Evolutionary conservation across 495 filamentous ascomycete species (phyloP).

Genomic region (Clohesyomyces aquaticus): DNA sequence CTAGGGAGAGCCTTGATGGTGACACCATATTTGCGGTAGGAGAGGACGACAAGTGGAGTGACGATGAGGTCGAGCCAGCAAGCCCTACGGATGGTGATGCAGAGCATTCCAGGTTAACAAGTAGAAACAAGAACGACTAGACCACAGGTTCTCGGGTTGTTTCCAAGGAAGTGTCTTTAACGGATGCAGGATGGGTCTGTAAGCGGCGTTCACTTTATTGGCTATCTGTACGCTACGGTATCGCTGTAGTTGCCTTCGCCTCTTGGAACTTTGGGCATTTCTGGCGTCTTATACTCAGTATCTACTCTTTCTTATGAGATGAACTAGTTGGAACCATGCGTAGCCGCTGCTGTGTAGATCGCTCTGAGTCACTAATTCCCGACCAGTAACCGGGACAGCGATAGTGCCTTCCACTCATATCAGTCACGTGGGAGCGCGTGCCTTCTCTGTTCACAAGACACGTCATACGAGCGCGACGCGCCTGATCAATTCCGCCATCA

Average conservation of each 20-base stretch:
- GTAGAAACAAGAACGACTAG: slow-evolving; percentile 47
- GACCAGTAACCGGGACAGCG: too few species aligned
- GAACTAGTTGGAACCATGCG: too few species aligned
- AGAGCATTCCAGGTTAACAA: slow-evolving; percentile 69
- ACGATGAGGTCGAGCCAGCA: slow-evolving; percentile 62
- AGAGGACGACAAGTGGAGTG: slow-evolving; percentile 74
- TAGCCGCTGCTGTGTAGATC: too few species aligned
- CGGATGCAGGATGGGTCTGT: slow-evolving; percentile 1
- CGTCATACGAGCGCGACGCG: too few species aligned
- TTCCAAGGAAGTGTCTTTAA: background rate
- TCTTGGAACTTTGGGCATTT: background rate
- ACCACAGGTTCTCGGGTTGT: background rate
- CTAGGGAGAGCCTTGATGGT: slow-evolving; percentile 79
- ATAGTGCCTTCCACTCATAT: background rate
- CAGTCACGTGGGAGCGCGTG: slow-evolving; percentile 1
- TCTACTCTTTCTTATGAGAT: too few species aligned
- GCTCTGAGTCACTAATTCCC: too few species aligned
- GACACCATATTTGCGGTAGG: slow-evolving; percentile 95
- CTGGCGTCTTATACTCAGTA: slow-evolving; percentile 5
- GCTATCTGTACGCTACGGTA: slow-evolving; percentile 11
- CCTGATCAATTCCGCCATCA: too few species aligned
- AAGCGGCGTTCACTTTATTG: slow-evolving; percentile 13
- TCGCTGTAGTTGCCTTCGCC: background rate
- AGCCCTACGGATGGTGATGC: slow-evolving; percentile 58
- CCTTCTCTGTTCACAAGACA: background rate